Base-by-base conservation (phyloP, 177 flowering plant genomes). In the Vitis hybrid region DNA sequence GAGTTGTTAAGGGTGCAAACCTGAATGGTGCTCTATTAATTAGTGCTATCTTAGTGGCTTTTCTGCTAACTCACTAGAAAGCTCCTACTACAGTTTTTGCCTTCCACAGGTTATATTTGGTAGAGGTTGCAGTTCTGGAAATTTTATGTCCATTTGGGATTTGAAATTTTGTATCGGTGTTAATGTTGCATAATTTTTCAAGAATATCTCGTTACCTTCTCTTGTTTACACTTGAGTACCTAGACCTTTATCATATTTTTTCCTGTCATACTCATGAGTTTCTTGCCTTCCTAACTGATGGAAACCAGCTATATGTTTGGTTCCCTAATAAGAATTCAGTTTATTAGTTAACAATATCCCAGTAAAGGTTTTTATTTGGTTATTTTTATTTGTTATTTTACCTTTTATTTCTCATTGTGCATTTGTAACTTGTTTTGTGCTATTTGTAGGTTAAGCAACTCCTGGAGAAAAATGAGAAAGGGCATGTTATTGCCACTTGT, bases 401-500 rank as follows among this genome's bases (percentile, higher is more conserved):
- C 15, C 51, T 50, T 14, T 27, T 27, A 27, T 27, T 27, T 27
- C 30, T 27, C 30, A 27, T 27, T 27, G 30, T 27, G 30, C 30
- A 27, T 35, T 58, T 50, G 19, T 66, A 17, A 71, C 19, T 58
- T 65, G 48, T 40, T 60, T 52, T 5, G 11, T 76, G 56, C 4
- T 64, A 46, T 18, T n/a, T 69, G 11, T 62, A 95, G 97, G 96
- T 86, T 40, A 90, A 79, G 72, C 97, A 91, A 70, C 85, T 95
- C 69, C 68, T 95, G 70, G 88, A 85, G 83, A 91, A 77, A 60
- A 77, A 80, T 62, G 84, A 83, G 46, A 81, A 85, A 74, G 98
- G 92, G 52, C 86, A 84, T 68, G 93, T 95, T 40, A 57, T 95
- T 71, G 99, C 97, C 57, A 91, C 99, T 68, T 95, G 99, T 58